Evolutionary conservation across 2,329 filamentous ascomycete species (phyloP).

Genomic region (Epichloe uncinata): DNA sequence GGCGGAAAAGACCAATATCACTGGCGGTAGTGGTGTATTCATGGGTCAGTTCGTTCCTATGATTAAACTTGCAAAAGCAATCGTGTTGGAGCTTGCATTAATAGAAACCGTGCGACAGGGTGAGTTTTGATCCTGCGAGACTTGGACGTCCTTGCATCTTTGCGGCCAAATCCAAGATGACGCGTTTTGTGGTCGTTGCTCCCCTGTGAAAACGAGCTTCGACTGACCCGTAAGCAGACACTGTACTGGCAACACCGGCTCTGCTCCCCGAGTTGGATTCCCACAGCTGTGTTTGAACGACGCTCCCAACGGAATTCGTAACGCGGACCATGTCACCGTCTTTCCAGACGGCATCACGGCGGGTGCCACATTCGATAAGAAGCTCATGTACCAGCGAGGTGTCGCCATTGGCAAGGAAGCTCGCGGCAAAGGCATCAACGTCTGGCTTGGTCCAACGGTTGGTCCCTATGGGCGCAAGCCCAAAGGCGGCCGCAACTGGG

Average conservation of each 20-base stretch:
- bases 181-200: not conserved
- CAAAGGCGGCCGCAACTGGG: conserved; percentile 62
- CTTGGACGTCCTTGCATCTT: not conserved
- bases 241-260: conserved; percentile 67
- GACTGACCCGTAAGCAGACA: conserved; percentile 24
- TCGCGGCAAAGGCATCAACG: conserved; percentile 58
- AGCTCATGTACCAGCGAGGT: conserved; percentile 53
- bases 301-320: conserved; percentile 55
- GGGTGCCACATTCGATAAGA: conserved; percentile 63
- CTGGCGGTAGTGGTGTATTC: conserved; percentile 54
- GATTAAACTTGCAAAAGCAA: not conserved
- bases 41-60: conserved; percentile 39
- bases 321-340: conserved; percentile 61
- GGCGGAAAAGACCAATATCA: conserved; percentile 70
- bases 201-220: not conserved
- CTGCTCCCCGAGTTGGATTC: conserved; percentile 55
- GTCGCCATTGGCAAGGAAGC: conserved; percentile 58
- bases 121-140: not conserved
- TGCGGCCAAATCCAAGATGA: not conserved
- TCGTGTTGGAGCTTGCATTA: not conserved
- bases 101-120: conserved; percentile 1
- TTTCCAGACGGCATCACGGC: conserved; percentile 71
- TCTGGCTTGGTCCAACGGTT: conserved; percentile 57
- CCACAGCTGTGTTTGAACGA: conserved; percentile 62
- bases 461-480: conserved; percentile 62